These are phyloP conservation scores for Passalora sequoiae DNA, from an alignment of 2,329 filamentous ascomycete genomes.

Conservation along the genomic window DNA sequence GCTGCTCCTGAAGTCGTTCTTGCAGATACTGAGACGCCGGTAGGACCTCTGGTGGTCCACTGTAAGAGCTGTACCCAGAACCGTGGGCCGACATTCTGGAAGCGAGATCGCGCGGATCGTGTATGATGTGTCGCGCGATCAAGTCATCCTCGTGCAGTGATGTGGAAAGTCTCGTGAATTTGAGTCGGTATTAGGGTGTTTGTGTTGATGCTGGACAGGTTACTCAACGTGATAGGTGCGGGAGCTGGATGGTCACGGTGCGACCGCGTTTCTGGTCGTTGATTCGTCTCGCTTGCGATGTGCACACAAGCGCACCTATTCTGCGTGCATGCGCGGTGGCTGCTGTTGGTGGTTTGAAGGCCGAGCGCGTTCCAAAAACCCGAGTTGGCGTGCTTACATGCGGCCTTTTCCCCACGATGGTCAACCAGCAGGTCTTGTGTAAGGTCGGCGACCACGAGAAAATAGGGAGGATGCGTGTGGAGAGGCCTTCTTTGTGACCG, in stretches of 20 bases:
- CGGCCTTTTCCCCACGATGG: no score
- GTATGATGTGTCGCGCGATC: neutral
- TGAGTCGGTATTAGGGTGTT: neutral
- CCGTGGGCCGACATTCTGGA: constrained; percentile 13
- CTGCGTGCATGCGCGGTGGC: no score
- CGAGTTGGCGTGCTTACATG: no score
- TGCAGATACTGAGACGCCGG: constrained; percentile 34
- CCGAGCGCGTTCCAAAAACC: no score
- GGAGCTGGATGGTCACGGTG: neutral
- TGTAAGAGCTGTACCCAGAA: constrained; percentile 15
- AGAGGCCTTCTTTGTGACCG: no score
- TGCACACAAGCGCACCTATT: no score
- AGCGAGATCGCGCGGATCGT: constrained; percentile 1
- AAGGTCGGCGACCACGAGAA: no score
- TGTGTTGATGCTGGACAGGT: neutral
- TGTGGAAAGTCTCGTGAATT: neutral
- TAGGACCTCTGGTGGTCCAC: constrained; percentile 20
- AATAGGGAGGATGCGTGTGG: no score
- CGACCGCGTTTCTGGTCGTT: neutral
- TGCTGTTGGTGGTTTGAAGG: no score
- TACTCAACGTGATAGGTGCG: neutral
- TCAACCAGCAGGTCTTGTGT: no score
- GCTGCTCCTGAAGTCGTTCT: constrained; percentile 33
- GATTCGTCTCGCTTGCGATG: no score
- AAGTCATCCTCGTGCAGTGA: neutral